phyloP scores from a whole-genome alignment of 2,329 filamentous ascomycete species.

The Ceratocystis cubensis region DNA sequence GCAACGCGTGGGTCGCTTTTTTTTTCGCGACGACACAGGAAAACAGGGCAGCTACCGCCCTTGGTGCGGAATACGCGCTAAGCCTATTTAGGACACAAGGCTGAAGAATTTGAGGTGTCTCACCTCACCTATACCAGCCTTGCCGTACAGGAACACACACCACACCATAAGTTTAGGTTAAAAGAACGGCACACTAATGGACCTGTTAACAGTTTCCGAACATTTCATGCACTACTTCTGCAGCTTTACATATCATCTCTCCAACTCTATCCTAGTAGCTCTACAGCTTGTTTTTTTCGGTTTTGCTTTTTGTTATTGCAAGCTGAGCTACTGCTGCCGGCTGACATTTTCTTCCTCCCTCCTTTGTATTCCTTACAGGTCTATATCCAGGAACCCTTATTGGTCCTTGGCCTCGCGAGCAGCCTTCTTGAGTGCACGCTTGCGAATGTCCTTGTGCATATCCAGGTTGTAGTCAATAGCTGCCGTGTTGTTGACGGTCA shows the following conservation, averaged over 20 bases:
- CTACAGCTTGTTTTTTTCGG: not conserved
- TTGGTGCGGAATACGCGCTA: constrained; percentile 25
- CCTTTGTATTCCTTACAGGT: not conserved
- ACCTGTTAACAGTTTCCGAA: no score
- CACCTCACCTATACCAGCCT: no score
- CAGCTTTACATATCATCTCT: no score
- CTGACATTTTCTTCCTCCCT: not conserved
- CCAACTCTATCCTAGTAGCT: not conserved
- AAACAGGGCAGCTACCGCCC: constrained; percentile 12
- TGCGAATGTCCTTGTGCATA: constrained; percentile 76
- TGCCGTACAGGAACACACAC: no score
- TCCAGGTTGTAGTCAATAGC: constrained; percentile 41
- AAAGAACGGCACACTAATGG: not conserved
- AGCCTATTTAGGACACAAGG: constrained; percentile 28
- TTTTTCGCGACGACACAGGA: constrained; percentile 27
- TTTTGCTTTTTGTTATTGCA: not conserved
- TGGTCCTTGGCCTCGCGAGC: constrained; percentile 66
- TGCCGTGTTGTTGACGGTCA: constrained; percentile 38
- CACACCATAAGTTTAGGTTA: not conserved
- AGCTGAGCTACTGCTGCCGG: not conserved
- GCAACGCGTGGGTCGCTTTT: constrained; percentile 27
- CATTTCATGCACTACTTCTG: no score
- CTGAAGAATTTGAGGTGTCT: constrained; percentile 23
- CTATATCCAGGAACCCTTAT: not conserved
- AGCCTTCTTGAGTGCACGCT: constrained; percentile 68